Conservation (phyloP, 1,284 basidiomycete genomes). For the Pterulicium gracile region DNA sequence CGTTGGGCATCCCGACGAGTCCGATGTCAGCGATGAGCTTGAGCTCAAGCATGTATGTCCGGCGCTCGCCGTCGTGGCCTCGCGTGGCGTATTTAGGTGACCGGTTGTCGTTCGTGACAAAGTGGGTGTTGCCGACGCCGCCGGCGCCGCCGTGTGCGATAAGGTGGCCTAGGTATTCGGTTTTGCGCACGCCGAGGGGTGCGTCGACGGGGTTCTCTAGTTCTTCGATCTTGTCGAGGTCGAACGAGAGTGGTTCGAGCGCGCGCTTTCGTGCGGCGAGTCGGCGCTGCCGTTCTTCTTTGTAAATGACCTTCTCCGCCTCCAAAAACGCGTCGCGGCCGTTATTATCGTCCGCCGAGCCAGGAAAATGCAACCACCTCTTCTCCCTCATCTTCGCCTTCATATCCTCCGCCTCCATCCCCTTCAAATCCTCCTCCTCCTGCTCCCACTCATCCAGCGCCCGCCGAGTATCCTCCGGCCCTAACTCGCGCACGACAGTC, state of each 20-base stretch:
- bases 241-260: constrained; percentile 40
- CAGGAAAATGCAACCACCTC: constrained; percentile 76
- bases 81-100: constrained; percentile 76
- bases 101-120: constrained; percentile 54
- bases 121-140: constrained; percentile 88
- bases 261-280: constrained; percentile 31
- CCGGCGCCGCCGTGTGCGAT: constrained; percentile 75
- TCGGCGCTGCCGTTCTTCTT: constrained; percentile 53
- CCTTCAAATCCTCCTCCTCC: constrained; percentile 50
- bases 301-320: constrained; percentile 56
- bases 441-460: constrained; percentile 56
- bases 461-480: constrained; percentile 49
- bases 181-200: constrained; percentile 55
- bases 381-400: constrained; percentile 50
- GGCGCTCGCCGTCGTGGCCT: constrained; percentile 72
- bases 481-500: constrained; percentile 75
- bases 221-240: constrained; percentile 43
- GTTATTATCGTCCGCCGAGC: constrained; percentile 49
- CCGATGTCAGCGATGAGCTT: constrained; percentile 93
- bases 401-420: constrained; percentile 34
- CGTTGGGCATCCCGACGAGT: constrained; percentile 93
- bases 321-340: constrained; percentile 59
- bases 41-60: constrained; percentile 85
- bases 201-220: constrained; percentile 39
- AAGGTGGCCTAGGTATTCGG: constrained; percentile 54